Conservation (phyloP, 2,329 filamentous ascomycete species). For the Arthrobotrys conoides region DNA sequence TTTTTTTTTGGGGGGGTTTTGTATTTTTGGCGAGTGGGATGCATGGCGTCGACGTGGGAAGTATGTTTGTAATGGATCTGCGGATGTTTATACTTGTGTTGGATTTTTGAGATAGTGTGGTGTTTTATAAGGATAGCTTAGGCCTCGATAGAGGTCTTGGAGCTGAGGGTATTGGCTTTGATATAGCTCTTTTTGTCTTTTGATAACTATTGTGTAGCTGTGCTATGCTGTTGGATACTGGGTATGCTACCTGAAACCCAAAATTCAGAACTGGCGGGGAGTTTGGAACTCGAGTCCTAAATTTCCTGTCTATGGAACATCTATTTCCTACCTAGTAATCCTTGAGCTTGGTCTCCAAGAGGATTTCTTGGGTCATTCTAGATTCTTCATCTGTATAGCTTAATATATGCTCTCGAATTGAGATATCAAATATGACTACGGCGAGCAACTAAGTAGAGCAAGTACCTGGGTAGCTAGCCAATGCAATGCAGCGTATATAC, state of each 20-base stretch:
- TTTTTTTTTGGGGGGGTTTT: no score
- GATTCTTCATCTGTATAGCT: constrained; percentile 1
- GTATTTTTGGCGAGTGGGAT: not conserved
- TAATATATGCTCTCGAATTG: no score
- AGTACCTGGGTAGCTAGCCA: not conserved
- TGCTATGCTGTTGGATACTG: not conserved
- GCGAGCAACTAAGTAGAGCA: no score
- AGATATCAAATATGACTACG: no score
- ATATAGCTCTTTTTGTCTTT: not conserved
- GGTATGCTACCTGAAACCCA: not conserved
- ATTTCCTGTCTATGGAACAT: not conserved
- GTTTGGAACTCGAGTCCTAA: not conserved
- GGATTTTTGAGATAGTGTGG: not conserved
- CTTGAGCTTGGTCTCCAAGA: not conserved
- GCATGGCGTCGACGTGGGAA: not conserved
- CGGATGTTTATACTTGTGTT: constrained; percentile 43
- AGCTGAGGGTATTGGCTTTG: not conserved
- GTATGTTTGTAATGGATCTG: not conserved
- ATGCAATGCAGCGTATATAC: no score
- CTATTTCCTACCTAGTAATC: not conserved
- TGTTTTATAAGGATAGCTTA: not conserved
- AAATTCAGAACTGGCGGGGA: not conserved
- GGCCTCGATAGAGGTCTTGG: not conserved
- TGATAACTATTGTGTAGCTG: not conserved
- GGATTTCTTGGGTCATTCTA: not conserved